Percentiles rank a stretch among this genome's conserved stretches.
phyloP scores from a whole-genome alignment of 108 stramenopile species.

The Fragilariopsis cylindrus region DNA sequence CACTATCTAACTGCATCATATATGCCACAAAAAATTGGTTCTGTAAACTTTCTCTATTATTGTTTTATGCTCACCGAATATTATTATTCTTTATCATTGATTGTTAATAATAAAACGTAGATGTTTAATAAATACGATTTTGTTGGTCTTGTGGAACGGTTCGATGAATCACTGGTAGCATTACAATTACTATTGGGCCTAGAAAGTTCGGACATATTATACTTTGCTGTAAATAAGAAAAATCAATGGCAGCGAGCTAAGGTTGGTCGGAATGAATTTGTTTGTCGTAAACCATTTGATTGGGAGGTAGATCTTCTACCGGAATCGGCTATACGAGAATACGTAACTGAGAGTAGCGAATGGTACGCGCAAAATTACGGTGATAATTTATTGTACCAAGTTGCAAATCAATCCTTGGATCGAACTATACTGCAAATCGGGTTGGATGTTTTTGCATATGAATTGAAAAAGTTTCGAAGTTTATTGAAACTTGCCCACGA shows the following conservation, averaged over 20 bases:
- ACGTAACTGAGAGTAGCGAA: conserved; percentile 17
- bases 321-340: conserved; percentile 8
- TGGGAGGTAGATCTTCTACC: conserved; percentile 8
- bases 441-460: conserved; percentile 26
- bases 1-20: too few species aligned
- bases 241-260: conserved; percentile 1
- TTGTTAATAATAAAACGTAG: background rate
- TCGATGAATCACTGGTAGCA: conserved; percentile 57
- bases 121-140: conserved; percentile 43
- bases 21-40: too few species aligned
- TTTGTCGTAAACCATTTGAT: background rate
- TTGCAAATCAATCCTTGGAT: conserved; percentile 49
- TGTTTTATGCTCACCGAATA: too few species aligned
- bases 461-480: conserved; percentile 25
- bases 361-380: conserved; percentile 43
- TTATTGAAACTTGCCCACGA: conserved; percentile 13
- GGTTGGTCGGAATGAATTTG: background rate
- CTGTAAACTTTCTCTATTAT: too few species aligned
- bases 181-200: conserved; percentile 47
- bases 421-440: conserved; percentile 56
- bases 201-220: conserved; percentile 45
- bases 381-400: conserved; percentile 41
- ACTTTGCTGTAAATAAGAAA: conserved; percentile 32
- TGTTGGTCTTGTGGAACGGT: conserved; percentile 44
- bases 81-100: background rate